Evolutionary conservation across 2,329 filamentous ascomycete genomes (phyloP).

Genomic region (Cytospora piceae): DNA sequence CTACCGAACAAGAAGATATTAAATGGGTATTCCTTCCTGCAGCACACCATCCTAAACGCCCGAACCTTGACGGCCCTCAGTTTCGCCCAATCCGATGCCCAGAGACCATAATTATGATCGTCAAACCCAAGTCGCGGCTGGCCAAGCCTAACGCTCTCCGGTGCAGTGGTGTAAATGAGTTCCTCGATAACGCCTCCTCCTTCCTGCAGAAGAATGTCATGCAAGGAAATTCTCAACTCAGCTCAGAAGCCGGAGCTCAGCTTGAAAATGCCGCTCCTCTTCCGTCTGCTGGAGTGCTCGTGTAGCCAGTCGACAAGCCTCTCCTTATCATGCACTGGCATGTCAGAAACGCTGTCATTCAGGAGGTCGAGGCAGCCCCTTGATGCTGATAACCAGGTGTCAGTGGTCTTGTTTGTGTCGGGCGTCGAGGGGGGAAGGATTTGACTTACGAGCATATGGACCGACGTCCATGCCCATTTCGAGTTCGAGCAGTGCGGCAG

Average conservation of each 20-base stretch:
- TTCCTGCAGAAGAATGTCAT: background rate
- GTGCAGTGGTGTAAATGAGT: background rate
- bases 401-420: background rate
- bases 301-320: constrained; percentile 33
- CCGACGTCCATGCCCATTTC: constrained; percentile 40
- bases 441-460: constrained; percentile 43
- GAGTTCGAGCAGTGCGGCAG: constrained; percentile 45
- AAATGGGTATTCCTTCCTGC: background rate
- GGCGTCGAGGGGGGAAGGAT: background rate
- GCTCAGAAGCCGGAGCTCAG: constrained; percentile 15
- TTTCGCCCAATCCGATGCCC: background rate
- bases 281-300: constrained; percentile 20
- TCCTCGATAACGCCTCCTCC: background rate
- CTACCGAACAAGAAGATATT: background rate
- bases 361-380: constrained; percentile 39
- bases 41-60: constrained; percentile 1
- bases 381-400: constrained; percentile 33
- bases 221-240: background rate
- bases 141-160: background rate
- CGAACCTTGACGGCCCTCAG: background rate
- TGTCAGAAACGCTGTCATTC: constrained; percentile 38
- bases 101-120: background rate
- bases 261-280: constrained; percentile 24
- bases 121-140: background rate
- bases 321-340: constrained; percentile 35